A percentile compares a stretch with the other conserved stretches of the same genome.
These are phyloP conservation scores for Exobasidium rhododendri DNA, from an alignment of 1,284 basidiomycete genomes.

Conservation along the genomic window DNA sequence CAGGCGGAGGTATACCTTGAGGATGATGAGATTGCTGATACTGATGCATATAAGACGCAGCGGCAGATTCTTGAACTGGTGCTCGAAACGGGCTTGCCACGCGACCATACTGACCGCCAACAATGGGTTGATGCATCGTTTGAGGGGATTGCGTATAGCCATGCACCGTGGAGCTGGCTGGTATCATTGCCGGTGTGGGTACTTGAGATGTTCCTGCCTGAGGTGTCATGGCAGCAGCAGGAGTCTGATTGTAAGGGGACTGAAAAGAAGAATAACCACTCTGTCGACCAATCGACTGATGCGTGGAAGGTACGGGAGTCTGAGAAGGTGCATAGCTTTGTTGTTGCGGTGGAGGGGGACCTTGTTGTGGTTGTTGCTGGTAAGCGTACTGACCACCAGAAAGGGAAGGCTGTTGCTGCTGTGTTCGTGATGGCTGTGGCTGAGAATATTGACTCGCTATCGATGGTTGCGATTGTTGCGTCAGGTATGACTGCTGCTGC, in stretches of 20 bases:
- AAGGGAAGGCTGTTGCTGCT: constrained; percentile 4
- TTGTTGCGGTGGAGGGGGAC: too few relatives aligned
- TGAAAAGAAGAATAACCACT: background rate
- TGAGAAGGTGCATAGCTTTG: background rate
- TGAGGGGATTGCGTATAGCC: constrained; percentile 18
- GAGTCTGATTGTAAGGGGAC: constrained; percentile 1
- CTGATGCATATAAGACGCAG: constrained; percentile 52
- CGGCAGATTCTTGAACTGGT: constrained; percentile 25
- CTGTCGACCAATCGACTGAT: constrained; percentile 1
- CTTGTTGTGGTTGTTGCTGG: constrained; percentile 11
- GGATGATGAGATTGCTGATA: constrained; percentile 30
- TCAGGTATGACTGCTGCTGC: constrained; percentile 5
- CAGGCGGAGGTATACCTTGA: constrained; percentile 21
- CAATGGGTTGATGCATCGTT: constrained; percentile 26
- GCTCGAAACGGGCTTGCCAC: constrained; percentile 1
- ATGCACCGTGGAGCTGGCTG: constrained; percentile 11
- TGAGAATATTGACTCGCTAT: constrained; percentile 26
- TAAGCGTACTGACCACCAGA: constrained; percentile 1
- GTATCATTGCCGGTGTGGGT: constrained; percentile 16
- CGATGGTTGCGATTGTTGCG: constrained; percentile 35
- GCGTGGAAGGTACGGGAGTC: background rate
- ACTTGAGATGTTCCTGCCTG: constrained; percentile 17
- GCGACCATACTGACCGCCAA: background rate
- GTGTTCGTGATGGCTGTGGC: constrained; percentile 33
- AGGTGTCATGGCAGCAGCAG: background rate